Evolutionary conservation across 352 stramenopile species (phyloP).

Genomic region (Pythium myriotylum): DNA sequence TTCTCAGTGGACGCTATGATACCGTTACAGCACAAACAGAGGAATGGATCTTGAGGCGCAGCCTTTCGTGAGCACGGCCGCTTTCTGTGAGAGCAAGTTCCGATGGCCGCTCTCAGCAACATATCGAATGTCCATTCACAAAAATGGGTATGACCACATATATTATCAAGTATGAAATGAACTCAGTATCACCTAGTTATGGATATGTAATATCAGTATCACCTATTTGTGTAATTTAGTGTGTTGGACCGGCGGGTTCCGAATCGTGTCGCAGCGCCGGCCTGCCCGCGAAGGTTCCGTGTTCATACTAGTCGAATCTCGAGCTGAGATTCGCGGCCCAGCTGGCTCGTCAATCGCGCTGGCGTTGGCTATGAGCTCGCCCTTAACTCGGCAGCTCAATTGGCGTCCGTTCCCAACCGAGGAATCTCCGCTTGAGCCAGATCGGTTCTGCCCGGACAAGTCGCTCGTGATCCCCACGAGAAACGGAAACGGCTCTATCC

Average conservation of each 20-base stretch:
- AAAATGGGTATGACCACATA: neutral
- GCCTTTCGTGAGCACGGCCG: neutral
- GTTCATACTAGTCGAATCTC: slow-evolving; percentile 3
- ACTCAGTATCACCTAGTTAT: neutral
- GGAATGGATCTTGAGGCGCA: neutral
- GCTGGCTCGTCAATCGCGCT: neutral
- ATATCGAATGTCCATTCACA: too few species aligned
- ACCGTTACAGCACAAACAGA: neutral
- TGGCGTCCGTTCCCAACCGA: neutral
- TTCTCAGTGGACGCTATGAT: neutral
- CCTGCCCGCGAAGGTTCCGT: neutral
- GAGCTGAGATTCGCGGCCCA: neutral
- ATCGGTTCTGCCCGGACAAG: too few species aligned
- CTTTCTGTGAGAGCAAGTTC: neutral
- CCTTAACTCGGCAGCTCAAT: neutral
- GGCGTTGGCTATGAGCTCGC: neutral
- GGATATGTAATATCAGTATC: neutral
- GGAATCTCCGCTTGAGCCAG: neutral
- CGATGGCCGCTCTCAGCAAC: neutral
- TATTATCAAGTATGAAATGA: neutral
- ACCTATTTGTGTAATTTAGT: neutral
- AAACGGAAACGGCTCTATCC: too few species aligned
- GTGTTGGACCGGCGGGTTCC: neutral
- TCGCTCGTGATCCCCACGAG: too few species aligned
- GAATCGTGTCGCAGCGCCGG: neutral